These are phyloP conservation scores for Durio zibethinus DNA, from an alignment of 345 rosid genomes.

Conservation along the genomic window DNA sequence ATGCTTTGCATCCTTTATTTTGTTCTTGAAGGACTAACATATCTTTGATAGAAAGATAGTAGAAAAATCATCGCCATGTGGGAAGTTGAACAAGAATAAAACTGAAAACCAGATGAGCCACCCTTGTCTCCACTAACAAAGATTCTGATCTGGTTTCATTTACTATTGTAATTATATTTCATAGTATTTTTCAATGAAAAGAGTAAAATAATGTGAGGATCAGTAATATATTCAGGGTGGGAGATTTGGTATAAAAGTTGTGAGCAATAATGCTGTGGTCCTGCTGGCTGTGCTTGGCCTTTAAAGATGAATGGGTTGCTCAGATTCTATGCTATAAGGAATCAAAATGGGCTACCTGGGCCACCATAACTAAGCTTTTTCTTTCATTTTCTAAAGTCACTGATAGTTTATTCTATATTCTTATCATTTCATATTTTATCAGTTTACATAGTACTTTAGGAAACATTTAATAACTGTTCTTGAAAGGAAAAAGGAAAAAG, in stretches of 20 bases:
- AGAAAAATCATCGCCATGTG: not conserved
- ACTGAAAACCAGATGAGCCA: too few species aligned
- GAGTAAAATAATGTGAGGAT: not conserved
- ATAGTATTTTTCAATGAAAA: not conserved
- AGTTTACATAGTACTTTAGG: not conserved
- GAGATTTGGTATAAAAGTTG: slow-evolving; percentile 3
- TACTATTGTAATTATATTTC: not conserved
- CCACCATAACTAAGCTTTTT: slow-evolving; percentile 15
- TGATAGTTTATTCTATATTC: slow-evolving; percentile 7
- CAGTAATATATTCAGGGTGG: not conserved
- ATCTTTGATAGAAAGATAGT: not conserved
- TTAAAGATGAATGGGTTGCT: not conserved
- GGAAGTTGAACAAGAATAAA: not conserved
- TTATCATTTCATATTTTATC: not conserved
- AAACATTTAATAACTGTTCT: not conserved
- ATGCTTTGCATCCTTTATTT: not conserved
- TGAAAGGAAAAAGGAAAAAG: not conserved
- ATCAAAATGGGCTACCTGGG: slow-evolving; percentile 10
- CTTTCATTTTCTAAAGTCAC: slow-evolving; percentile 11
- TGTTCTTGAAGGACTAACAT: not conserved
- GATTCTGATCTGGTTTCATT: not conserved
- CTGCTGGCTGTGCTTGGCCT: not conserved
- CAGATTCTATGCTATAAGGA: not conserved
- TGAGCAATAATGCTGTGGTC: slow-evolving; percentile 6
- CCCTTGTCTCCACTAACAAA: too few species aligned